Base-by-base conservation (phyloP, 2,329 filamentous ascomycete genomes). In the Xylaria sp. region DNA sequence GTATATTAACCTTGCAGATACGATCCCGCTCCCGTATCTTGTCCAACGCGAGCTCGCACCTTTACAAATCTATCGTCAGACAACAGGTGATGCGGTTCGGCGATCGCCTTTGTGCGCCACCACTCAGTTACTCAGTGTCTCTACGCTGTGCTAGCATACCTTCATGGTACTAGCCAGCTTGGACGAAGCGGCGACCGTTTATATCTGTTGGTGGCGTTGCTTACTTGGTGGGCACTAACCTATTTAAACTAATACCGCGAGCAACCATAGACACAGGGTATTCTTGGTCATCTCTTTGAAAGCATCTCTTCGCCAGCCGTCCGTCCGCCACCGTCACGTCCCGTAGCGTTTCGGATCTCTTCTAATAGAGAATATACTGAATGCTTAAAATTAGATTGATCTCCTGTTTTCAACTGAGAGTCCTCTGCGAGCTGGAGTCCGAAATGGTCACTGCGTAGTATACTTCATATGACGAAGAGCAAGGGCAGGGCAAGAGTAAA, bases 1-100 rank as follows among this genome's bases (percentile, higher is more conserved):
- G 44, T 20, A 7, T 56, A 48, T 28, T 46, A 41, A 52, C 65
- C 59, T 59, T 71, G 69, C 69, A 69, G 67, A 72, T 72, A 72
- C 67, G 64, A 72, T 62, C 34, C 59, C 66, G 63, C 60, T 67
- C 51, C 70, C 67, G 67, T 72, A 68, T 66, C 70, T 72, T 70
- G 67, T 72, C 65, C 70, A 58, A 72, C 70, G 65, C 25, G 48
- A 67, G 64, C 67, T 61, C 56, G 48, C 41, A 31, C 67, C 60
- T 55, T 67, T 55, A 44, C 64, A 65, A 69, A 62, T 68, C 60
- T 63, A 61, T 66, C 66, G 63, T 69, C 57, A 63, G 63, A 69
- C 67, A 72, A 72, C 67, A 67, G 55, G 64, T 67, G 65, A 70
- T 70, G 50, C 67, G 57, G 67, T 67, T 67, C 65, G 67, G 67